Conservation (phyloP, 148 eudicot genomes). For the Hydrangea macrophylla region DNA sequence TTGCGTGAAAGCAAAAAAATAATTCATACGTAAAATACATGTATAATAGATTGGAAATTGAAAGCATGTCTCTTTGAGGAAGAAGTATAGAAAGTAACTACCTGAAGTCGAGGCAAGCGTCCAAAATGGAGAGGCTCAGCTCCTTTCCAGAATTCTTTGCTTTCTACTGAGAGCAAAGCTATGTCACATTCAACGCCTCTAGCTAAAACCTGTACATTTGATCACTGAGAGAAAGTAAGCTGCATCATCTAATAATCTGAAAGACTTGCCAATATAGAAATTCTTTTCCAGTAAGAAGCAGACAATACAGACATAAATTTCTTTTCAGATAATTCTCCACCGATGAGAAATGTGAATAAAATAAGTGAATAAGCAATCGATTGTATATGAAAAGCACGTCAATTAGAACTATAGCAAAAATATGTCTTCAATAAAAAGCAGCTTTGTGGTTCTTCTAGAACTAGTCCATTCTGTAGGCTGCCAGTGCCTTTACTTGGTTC, state of each 20-base stretch:
- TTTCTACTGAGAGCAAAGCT: constrained; percentile 91
- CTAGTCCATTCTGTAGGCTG: not conserved
- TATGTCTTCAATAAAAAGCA: not conserved
- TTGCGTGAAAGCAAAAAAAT: not conserved
- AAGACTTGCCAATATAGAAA: not conserved
- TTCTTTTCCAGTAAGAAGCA: not conserved
- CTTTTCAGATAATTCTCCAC: not conserved
- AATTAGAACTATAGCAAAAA: not conserved
- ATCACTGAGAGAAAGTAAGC: constrained; percentile 26
- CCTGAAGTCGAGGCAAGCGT: constrained; percentile 87
- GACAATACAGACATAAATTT: too few species aligned
- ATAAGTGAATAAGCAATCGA: not conserved
- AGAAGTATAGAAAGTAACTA: constrained; percentile 16
- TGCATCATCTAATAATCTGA: constrained; percentile 10
- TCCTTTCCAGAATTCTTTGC: constrained; percentile 82
- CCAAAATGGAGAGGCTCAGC: constrained; percentile 81
- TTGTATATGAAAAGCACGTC: not conserved
- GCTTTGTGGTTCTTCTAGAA: not conserved
- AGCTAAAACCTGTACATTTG: constrained; percentile 73
- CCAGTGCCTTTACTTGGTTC: not conserved
- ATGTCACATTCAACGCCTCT: constrained; percentile 92
- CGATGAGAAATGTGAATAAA: not conserved
- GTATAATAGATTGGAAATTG: not conserved
- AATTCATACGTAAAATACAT: too few species aligned
- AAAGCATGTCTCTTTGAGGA: not conserved